Evolutionary conservation across 2,329 filamentous ascomycete species (phyloP), one percentile per base, ranked within the genome.

Genomic region (Aspergillus sp.): DNA sequence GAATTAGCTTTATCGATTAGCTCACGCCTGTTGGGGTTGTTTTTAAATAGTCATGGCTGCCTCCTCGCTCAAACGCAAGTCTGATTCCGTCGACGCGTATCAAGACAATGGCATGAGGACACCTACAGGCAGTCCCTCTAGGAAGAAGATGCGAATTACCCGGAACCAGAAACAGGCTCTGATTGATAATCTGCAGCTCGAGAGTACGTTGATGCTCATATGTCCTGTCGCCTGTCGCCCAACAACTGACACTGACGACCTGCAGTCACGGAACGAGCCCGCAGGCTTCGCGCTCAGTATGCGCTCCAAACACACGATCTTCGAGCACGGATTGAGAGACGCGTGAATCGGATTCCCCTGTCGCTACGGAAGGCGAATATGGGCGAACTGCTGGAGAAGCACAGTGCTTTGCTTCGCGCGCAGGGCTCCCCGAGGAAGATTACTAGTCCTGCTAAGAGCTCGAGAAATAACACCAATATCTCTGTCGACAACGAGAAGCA

Each of bases 321-420:
- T 35, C 81, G 86, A 51, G 83, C 88, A 50, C 84, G 91, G 51
- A 84, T 98, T 44, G 90, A 96, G 67, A 86, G 94, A 71, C 86
- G 93, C 69, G 79, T 97, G 65, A 95, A 96, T 64, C 83, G 93
- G 45, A 93, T 97, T 44, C 93, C 93, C 5, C 79, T 81, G 57
- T 78, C 83, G 10, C 71, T 95, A 52, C 83, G 91, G 49, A 86
- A 85, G 60, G 77, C 81, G 51, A 94, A 81, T 48, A 91, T 98
- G 77, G 82, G 82, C 47, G 90, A 95, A 40, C 74, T 97, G 6
- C 65, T 90, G 4, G 72, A 78, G 39, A 78, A 78, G 52, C 67
- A 79, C 55, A 57, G 55, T 41, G 48, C 51, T 35, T 45, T 51
- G 43, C 52, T 50, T 42, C 50, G 54, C 41, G 57, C 57, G 42